Percentiles rank a stretch among this genome's conserved stretches.
Evolutionary conservation across 768 basidiomycete genomes (phyloP).

Genomic region (Zangia roseola): DNA sequence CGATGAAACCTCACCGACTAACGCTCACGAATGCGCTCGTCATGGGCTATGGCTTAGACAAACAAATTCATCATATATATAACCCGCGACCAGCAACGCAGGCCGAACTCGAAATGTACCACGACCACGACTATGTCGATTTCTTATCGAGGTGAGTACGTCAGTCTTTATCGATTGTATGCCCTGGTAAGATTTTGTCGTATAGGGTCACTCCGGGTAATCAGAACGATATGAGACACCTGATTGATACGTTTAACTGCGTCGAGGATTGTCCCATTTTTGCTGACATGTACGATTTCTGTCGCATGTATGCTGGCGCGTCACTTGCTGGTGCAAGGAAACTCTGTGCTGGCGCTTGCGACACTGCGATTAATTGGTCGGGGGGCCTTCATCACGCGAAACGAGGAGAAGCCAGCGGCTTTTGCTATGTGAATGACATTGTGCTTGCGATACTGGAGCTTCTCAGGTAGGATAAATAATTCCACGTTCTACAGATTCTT

Average conservation of each 20-base stretch:
- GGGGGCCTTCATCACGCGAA: slow-evolving; percentile 98
- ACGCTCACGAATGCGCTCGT: slow-evolving; percentile 95
- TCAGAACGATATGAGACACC: slow-evolving; percentile 63
- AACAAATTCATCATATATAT: slow-evolving; percentile 90
- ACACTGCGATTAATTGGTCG: slow-evolving; percentile 99
- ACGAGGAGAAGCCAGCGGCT: slow-evolving; percentile 95
- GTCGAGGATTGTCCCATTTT: slow-evolving; percentile 98
- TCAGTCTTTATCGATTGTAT: not conserved
- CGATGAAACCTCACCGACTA: slow-evolving; percentile 98
- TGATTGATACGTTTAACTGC: slow-evolving; percentile 88
- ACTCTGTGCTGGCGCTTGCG: slow-evolving; percentile 78
- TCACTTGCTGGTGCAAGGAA: slow-evolving; percentile 90
- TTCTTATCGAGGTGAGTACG: slow-evolving; percentile 80
- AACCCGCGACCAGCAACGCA: slow-evolving; percentile 86
- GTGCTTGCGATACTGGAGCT: slow-evolving; percentile 93
- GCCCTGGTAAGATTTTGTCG: not conserved
- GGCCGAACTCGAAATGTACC: slow-evolving; percentile 86
- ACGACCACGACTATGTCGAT: slow-evolving; percentile 94
- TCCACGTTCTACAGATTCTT: not conserved
- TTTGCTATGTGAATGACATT: slow-evolving; percentile 98
- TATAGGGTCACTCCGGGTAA: slow-evolving; percentile 81
- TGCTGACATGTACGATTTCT: slow-evolving; percentile 92
- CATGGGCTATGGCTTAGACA: slow-evolving; percentile 93
- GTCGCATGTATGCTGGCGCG: slow-evolving; percentile 89
- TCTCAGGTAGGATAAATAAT: slow-evolving; percentile 54